phyloP scores from a whole-genome alignment of 495 filamentous ascomycete species.

The Penicillium parvum region DNA sequence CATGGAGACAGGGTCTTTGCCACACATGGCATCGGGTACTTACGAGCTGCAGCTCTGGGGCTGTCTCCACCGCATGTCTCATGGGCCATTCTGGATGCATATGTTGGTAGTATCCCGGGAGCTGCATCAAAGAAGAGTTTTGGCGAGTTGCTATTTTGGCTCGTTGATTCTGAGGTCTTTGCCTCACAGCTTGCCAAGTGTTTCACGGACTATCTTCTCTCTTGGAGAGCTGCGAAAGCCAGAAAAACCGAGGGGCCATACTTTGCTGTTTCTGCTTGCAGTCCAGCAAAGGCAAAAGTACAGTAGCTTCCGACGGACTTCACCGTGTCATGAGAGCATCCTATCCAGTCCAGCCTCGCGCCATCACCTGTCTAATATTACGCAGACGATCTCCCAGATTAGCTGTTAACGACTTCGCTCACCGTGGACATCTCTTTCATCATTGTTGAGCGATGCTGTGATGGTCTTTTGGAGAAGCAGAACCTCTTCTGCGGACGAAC shows the following conservation, averaged over 20 bases:
- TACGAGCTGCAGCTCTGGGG: slow-evolving; percentile 3
- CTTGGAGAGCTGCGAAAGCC: slow-evolving; percentile 1
- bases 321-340: no score
- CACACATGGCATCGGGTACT: slow-evolving; percentile 17
- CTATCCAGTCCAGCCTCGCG: no score
- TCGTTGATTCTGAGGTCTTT: slow-evolving; percentile 2
- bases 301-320: slow-evolving; percentile 5
- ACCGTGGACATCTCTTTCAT: no score
- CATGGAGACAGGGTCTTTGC: slow-evolving; percentile 14
- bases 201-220: slow-evolving; percentile 3
- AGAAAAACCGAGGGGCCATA: slow-evolving; percentile 18
- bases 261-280: slow-evolving; percentile 2
- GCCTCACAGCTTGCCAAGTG: slow-evolving; percentile 3
- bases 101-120: slow-evolving; percentile 7
- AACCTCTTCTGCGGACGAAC: no score
- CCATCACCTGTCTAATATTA: no score
- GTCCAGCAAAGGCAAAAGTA: slow-evolving; percentile 3
- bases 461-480: no score
- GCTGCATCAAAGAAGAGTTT: slow-evolving; percentile 9
- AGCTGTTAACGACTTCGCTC: no score
- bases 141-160: slow-evolving; percentile 22
- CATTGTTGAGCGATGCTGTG: no score
- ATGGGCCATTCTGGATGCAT: slow-evolving; percentile 12
- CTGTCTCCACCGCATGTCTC: slow-evolving; percentile 19
- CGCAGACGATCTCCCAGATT: no score